phyloP scores from a whole-genome alignment of 352 stramenopile species.

The Globisporangium carolinianum region DNA sequence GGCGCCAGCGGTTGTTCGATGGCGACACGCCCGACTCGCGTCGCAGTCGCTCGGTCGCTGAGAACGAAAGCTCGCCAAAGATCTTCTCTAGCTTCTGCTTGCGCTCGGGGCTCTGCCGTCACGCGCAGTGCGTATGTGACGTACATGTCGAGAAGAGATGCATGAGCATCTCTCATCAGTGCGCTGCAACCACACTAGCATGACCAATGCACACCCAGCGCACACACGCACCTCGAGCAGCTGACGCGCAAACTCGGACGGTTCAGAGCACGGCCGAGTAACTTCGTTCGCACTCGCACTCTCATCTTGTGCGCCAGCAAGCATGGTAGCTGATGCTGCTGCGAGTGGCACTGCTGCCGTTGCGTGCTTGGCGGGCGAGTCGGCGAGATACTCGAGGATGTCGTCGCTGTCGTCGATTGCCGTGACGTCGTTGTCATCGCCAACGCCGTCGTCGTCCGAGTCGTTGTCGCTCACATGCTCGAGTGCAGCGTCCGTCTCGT shows the following conservation, averaged over 20 bases:
- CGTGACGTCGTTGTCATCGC: conserved; percentile 10
- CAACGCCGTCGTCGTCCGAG: conserved; percentile 1
- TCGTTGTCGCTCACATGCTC: not conserved
- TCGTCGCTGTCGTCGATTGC: conserved; percentile 6
- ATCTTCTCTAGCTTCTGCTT: conserved; percentile 49
- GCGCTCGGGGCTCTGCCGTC: conserved; percentile 10
- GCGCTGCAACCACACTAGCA: not conserved
- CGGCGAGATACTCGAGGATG: conserved; percentile 13
- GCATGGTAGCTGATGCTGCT: not conserved
- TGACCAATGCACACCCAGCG: not conserved
- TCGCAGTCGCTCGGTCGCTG: conserved; percentile 36
- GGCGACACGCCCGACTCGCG: not conserved
- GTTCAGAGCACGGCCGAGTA: not conserved
- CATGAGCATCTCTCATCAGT: not conserved
- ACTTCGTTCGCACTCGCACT: not conserved
- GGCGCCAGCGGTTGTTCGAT: conserved; percentile 21
- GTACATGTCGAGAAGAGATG: not conserved
- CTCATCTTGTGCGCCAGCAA: not conserved
- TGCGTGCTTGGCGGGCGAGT: not conserved
- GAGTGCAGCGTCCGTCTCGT: conserved; percentile 16
- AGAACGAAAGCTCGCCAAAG: conserved; percentile 67
- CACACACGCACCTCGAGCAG: conserved; percentile 6
- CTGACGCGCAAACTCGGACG: conserved; percentile 5
- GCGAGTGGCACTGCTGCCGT: not conserved
- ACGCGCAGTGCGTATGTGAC: not conserved